A percentile compares a stretch with the other conserved stretches of the same genome.
Conservation (phyloP, 164 flowering plant genomes). For the Nymphaea colorata region DNA sequence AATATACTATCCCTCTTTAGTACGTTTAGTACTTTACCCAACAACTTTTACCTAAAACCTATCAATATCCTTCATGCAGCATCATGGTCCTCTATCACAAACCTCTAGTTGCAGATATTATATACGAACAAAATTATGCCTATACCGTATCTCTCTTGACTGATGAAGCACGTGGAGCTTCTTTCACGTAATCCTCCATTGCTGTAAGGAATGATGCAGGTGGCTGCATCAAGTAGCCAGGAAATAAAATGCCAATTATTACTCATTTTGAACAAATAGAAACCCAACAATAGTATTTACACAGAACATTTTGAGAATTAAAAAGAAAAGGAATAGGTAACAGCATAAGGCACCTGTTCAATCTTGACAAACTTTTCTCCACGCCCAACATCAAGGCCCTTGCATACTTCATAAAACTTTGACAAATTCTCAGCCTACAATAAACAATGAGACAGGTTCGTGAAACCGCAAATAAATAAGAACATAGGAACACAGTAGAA, state of each 20-base stretch:
- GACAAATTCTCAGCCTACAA: slow-evolving; percentile 79
- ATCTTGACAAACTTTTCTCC: slow-evolving; percentile 85
- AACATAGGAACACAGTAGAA: background rate
- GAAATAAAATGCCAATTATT: background rate
- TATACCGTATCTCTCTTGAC: slow-evolving; percentile 62
- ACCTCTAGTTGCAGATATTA: background rate
- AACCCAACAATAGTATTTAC: background rate
- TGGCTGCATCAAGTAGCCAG: slow-evolving; percentile 42
- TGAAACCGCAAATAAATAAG: background rate
- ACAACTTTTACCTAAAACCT: too few species aligned
- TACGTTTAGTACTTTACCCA: too few species aligned
- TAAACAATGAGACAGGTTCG: slow-evolving; percentile 2
- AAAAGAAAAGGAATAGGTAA: background rate
- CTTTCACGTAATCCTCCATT: slow-evolving; percentile 98
- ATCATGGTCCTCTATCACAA: background rate
- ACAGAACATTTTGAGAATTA: background rate
- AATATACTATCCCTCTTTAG: too few species aligned
- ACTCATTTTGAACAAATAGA: background rate
- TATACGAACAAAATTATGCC: background rate
- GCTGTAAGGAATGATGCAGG: slow-evolving; percentile 91
- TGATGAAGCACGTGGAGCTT: slow-evolving; percentile 72
- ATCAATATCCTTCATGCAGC: background rate
- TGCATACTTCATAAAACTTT: slow-evolving; percentile 91
- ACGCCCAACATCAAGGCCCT: slow-evolving; percentile 78
- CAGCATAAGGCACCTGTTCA: slow-evolving; percentile 55